Evolutionary conservation across 2,329 filamentous ascomycete genomes (phyloP).

Genomic region (Penicillium sp.): DNA sequence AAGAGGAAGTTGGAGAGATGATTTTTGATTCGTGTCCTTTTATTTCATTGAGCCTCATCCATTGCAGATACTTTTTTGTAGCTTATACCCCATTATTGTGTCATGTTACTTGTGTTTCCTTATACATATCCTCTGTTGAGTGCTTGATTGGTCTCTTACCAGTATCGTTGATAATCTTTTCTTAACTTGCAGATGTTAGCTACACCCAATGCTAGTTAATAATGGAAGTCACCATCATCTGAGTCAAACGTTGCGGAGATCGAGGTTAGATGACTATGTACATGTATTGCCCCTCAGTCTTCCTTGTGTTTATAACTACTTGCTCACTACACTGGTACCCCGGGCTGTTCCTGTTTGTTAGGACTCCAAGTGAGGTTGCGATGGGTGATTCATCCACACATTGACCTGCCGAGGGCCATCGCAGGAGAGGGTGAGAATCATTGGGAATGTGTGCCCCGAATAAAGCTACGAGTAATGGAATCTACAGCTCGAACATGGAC

Average conservation of each 20-base stretch:
- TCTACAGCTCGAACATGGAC: neutral
- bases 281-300: too few species aligned
- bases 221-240: too few species aligned
- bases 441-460: neutral
- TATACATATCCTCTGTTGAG: neutral
- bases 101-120: neutral
- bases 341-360: neutral
- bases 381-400: neutral
- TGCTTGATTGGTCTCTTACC: neutral
- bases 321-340: neutral
- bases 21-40: conserved; percentile 1
- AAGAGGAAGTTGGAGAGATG: conserved; percentile 38
- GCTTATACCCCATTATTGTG: conserved; percentile 8
- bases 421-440: neutral
- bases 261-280: too few species aligned
- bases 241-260: too few species aligned
- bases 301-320: too few species aligned
- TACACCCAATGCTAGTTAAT: neutral
- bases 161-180: neutral
- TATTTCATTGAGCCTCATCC: neutral
- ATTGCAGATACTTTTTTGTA: conserved; percentile 3
- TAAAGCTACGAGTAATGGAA: neutral
- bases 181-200: neutral
- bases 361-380: neutral
- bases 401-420: neutral